These are phyloP conservation scores for Talaromyces rugulosus DNA, from an alignment of 2,329 filamentous ascomycete species.

Conservation along the genomic window DNA sequence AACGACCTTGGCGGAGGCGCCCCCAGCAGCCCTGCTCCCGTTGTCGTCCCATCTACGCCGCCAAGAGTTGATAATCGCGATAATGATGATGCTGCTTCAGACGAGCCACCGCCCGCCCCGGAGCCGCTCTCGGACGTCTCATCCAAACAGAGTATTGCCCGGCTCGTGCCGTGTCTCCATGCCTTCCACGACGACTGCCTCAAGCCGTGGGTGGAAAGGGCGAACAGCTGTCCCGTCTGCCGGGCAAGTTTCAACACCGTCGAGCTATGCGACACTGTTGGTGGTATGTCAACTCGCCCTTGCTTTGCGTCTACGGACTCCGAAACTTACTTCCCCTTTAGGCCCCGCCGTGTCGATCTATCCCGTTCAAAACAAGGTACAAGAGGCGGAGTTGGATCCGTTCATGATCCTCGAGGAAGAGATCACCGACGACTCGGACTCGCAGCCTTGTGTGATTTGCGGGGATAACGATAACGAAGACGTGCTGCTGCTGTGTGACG, in stretches of 20 bases:
- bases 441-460: slow-evolving; percentile 79
- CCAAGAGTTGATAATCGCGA: slow-evolving; percentile 38
- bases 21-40: slow-evolving; percentile 42
- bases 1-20: slow-evolving; percentile 60
- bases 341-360: slow-evolving; percentile 58
- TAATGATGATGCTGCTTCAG: slow-evolving; percentile 24
- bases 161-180: slow-evolving; percentile 76
- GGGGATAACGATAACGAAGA: slow-evolving; percentile 76
- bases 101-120: slow-evolving; percentile 11
- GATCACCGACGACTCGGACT: slow-evolving; percentile 61
- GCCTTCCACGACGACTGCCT: slow-evolving; percentile 89
- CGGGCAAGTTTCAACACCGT: slow-evolving; percentile 87
- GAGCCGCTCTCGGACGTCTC: slow-evolving; percentile 11
- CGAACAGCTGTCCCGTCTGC: slow-evolving; percentile 97
- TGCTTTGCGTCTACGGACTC: not conserved
- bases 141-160: slow-evolving; percentile 48
- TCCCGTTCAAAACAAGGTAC: slow-evolving; percentile 50
- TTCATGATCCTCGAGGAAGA: slow-evolving; percentile 64
- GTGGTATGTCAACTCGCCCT: slow-evolving; percentile 54
- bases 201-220: slow-evolving; percentile 90
- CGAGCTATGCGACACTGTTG: slow-evolving; percentile 72
- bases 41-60: slow-evolving; percentile 38
- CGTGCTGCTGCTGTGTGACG: slow-evolving; percentile 82
- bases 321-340: slow-evolving; percentile 22
- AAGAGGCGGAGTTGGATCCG: slow-evolving; percentile 79